phyloP scores from a whole-genome alignment of 2,329 filamentous ascomycete genomes.

The Botryotinia globosa region DNA sequence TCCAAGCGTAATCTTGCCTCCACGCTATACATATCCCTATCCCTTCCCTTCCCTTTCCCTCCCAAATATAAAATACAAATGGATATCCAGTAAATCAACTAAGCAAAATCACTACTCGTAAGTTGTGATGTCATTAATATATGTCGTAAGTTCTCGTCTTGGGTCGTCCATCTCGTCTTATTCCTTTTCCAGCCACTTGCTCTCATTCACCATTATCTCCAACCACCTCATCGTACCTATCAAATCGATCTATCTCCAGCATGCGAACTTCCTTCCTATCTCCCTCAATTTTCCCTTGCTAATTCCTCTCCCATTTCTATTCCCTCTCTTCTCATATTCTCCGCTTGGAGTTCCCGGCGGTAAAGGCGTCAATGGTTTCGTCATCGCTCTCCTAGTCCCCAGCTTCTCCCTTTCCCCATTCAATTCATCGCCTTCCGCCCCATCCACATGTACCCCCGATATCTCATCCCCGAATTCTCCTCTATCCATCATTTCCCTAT shows the following conservation, averaged over 20 bases:
- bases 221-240: background rate
- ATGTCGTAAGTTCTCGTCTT: constrained; percentile 1
- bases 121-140: constrained; percentile 2
- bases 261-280: constrained; percentile 23
- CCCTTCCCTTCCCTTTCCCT: background rate
- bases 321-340: background rate
- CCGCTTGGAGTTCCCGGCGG: background rate
- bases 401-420: background rate
- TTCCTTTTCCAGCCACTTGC: background rate
- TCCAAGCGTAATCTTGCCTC: background rate
- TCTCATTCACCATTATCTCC: background rate
- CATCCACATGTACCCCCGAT: background rate
- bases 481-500: background rate
- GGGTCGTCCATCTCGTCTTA: background rate
- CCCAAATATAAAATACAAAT: background rate
- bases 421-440: constrained; percentile 18
- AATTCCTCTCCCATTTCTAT: background rate
- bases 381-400: constrained; percentile 13
- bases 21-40: background rate
- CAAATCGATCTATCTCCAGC: constrained; percentile 22
- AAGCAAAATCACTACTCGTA: background rate
- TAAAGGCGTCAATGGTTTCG: constrained; percentile 10
- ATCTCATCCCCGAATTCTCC: background rate
- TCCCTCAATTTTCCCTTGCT: background rate
- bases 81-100: constrained; percentile 1